Evolutionary conservation across 2,329 filamentous ascomycete species (phyloP).

Genomic region (Talaromyces sp.): DNA sequence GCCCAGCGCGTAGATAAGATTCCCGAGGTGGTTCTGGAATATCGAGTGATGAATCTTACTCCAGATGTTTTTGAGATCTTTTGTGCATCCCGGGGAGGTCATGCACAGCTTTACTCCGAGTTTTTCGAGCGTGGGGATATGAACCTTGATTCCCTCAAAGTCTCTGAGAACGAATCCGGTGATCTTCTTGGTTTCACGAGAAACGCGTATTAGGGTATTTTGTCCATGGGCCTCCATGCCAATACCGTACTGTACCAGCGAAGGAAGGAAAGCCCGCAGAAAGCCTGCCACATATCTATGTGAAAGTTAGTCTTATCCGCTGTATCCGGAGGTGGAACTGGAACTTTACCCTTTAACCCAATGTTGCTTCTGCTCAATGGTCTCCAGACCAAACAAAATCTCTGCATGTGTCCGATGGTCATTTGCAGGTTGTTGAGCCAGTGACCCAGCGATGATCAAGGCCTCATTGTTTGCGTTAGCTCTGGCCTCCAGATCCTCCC

Average conservation of each 20-base stretch:
- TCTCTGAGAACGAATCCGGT: constrained; percentile 18
- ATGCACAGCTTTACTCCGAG: neutral
- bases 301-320: neutral
- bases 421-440: constrained; percentile 11
- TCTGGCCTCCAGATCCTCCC: constrained; percentile 13
- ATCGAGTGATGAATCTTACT: constrained; percentile 12
- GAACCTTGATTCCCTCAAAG: constrained; percentile 16
- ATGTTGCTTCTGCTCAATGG: constrained; percentile 10
- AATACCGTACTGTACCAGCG: constrained; percentile 14
- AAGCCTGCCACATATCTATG: constrained; percentile 13
- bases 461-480: constrained; percentile 13
- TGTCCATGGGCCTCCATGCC: constrained; percentile 41
- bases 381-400: constrained; percentile 13
- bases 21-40: constrained; percentile 12
- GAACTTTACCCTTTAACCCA: constrained; percentile 14
- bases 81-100: neutral
- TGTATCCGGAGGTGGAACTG: neutral
- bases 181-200: constrained; percentile 11
- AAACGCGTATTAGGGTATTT: constrained; percentile 15
- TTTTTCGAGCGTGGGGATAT: constrained; percentile 9
- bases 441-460: constrained; percentile 14
- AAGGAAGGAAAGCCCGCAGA: constrained; percentile 12
- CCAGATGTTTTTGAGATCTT: constrained; percentile 12
- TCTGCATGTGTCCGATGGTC: constrained; percentile 12
- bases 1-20: constrained; percentile 8